Conservation (phyloP, 2,329 filamentous ascomycete species). For the Sclerotinia glacialis region DNA sequence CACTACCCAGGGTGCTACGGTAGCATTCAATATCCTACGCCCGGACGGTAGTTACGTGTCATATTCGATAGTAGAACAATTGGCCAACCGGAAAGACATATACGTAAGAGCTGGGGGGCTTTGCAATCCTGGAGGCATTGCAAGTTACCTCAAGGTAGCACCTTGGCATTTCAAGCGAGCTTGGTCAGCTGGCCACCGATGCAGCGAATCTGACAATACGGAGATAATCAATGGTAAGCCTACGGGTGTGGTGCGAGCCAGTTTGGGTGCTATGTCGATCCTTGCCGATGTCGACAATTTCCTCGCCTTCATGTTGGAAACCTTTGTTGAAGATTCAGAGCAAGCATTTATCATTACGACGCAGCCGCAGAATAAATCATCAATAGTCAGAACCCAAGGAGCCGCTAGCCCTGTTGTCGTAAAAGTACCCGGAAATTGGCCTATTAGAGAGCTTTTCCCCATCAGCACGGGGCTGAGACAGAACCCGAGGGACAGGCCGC, state of each 20-base stretch:
- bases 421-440: slow-evolving; percentile 2
- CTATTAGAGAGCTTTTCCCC: not conserved
- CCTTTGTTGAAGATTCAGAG: slow-evolving; percentile 26
- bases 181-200: slow-evolving; percentile 80
- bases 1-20: slow-evolving; percentile 60
- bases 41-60: slow-evolving; percentile 71
- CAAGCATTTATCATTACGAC: not conserved
- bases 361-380: not conserved
- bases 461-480: not conserved
- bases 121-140: slow-evolving; percentile 87
- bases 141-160: slow-evolving; percentile 64
- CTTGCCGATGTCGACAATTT: slow-evolving; percentile 69
- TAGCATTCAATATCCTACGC: slow-evolving; percentile 79
- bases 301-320: slow-evolving; percentile 63
- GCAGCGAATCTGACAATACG: slow-evolving; percentile 72
- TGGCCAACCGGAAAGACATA: slow-evolving; percentile 74
- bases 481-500: not conserved
- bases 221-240: slow-evolving; percentile 74
- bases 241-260: slow-evolving; percentile 80
- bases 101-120: slow-evolving; percentile 84
- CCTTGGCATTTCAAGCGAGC: slow-evolving; percentile 81
- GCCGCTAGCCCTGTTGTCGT: not conserved
- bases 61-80: slow-evolving; percentile 78
- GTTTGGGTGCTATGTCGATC: slow-evolving; percentile 87
- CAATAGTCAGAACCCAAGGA: not conserved